A percentile compares a stretch with the other conserved stretches of the same genome.
Conservation (phyloP, 2,329 filamentous ascomycete species). For the Fusarium phyllophilum region DNA sequence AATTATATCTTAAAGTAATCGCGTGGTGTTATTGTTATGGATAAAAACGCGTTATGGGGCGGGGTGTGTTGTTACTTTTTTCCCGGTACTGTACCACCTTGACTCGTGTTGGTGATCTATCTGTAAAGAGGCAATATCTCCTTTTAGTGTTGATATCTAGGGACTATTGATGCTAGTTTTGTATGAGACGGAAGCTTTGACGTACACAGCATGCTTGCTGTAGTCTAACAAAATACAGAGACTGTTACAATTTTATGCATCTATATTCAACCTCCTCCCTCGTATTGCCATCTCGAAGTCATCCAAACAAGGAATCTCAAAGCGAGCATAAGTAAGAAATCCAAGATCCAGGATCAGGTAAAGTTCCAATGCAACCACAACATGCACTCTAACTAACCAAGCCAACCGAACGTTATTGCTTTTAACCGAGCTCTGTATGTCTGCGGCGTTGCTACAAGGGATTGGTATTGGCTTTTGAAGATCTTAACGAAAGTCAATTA, state of each 20-base stretch:
- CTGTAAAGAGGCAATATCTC: background rate
- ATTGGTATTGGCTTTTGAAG: background rate
- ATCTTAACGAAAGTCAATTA: background rate
- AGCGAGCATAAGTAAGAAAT: constrained; percentile 3
- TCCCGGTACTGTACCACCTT: background rate
- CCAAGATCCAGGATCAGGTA: constrained; percentile 2
- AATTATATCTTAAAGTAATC: too few species aligned
- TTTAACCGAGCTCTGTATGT: constrained; percentile 10
- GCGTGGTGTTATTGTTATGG: too few species aligned
- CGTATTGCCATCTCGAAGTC: background rate
- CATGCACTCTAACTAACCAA: constrained; percentile 4
- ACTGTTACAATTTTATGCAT: background rate
- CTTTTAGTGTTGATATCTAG: background rate
- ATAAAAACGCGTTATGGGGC: too few species aligned
- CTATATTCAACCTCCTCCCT: background rate
- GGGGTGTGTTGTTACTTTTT: too few species aligned
- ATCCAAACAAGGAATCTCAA: background rate
- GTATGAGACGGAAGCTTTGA: background rate
- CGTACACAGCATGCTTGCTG: background rate
- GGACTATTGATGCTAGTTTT: background rate
- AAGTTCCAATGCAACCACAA: constrained; percentile 11
- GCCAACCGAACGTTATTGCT: background rate
- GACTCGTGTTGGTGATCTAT: background rate
- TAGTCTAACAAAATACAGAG: background rate
- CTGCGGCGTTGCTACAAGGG: background rate